Base-by-base conservation (phyloP, 2,329 filamentous ascomycete species). In the Tolypocladium inflatum region DNA sequence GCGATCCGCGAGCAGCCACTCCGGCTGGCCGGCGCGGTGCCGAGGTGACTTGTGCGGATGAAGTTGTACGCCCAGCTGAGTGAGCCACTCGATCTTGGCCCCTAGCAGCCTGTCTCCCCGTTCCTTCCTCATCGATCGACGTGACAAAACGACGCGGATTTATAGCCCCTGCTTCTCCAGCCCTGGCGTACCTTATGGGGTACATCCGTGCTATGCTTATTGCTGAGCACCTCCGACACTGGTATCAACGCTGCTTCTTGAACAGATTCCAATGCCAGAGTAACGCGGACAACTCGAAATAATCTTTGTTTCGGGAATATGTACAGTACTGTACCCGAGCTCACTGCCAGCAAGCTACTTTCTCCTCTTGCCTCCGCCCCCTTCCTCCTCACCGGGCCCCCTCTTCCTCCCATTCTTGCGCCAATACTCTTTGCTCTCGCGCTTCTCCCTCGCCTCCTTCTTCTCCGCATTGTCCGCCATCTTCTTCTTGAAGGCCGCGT, bases 351-450 rank as follows among this genome's bases (percentile, higher is more conserved):
- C 30, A 45, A 9, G 41, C 39, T 61, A 71, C 63, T 58, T 71
- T 57, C 70, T 67, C 58, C 71, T 66, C 67, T 74, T 75, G 21
- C 70, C 70, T 56, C 70, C 69, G 30, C 67, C 67, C 19, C 67
- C 67, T 35, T 66, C 75, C 7, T 74, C 73, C 19, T 78, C 76
- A 2, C 68, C 73, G 1, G 74, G 73, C 57, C 73, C 76, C 62
- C 82, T 74, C 76, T 85, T 85, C 78, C 88, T 90, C 11, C 94
- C 94, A 75, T 99, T 95, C 67, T 86, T 86, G 66, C 85, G 80
- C 94, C 94, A 99, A 70, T 86, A 99, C 66, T 96, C 92, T 72
- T 96, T 88, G 70, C 86, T 88, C 78, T 99, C 93, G 66, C 85
- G 85, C 84, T 92, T 95, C 79, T 97, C 92, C 56, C 92, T 80